Evolutionary conservation across 169 alveolate genomes (phyloP).

Genomic region (Miamiensis avidus): DNA sequence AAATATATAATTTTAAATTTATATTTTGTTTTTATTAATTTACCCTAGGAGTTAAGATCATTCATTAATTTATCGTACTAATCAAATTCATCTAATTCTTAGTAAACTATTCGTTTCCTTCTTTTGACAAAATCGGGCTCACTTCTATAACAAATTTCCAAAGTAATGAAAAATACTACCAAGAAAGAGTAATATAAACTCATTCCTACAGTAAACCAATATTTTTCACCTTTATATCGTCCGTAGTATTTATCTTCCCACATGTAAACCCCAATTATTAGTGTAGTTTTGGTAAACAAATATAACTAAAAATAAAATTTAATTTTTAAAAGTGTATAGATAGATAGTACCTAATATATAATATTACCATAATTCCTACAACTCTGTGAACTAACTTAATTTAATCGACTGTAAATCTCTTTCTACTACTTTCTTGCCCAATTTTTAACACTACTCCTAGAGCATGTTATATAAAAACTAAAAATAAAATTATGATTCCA

Average conservation of each 20-base stretch:
- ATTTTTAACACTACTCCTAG: conserved; percentile 6
- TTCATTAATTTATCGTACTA: neutral
- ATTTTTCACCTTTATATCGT: neutral
- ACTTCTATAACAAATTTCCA: neutral
- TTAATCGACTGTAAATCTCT: neutral
- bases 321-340: too few species aligned
- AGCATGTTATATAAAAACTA: neutral
- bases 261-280: conserved; percentile 3
- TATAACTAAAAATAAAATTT: neutral
- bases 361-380: neutral
- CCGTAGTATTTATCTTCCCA: conserved; percentile 1
- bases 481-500: conserved; percentile 1
- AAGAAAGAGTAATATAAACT: neutral
- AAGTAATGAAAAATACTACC: neutral
- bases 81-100: neutral
- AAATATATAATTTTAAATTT: too few species aligned
- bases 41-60: neutral
- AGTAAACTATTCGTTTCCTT: neutral
- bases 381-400: conserved; percentile 13
- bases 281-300: neutral
- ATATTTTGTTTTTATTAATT: too few species aligned
- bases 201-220: neutral
- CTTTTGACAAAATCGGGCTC: neutral
- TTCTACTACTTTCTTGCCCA: neutral
- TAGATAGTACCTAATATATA: neutral